Evolutionary conservation across 2,329 filamentous ascomycete species (phyloP).

Genomic region (Fusarium nisikadoi): DNA sequence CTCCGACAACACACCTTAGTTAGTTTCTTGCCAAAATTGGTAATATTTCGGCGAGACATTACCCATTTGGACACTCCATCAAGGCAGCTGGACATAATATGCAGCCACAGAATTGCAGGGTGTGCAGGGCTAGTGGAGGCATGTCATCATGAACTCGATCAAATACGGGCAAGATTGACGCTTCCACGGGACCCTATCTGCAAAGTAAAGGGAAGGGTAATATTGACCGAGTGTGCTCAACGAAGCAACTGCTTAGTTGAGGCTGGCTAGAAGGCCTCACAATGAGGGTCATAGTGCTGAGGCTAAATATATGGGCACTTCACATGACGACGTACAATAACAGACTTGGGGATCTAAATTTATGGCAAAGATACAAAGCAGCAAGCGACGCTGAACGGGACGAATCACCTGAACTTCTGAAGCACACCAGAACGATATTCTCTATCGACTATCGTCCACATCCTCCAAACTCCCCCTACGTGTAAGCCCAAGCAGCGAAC

Average conservation of each 20-base stretch:
- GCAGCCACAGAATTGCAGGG: background rate
- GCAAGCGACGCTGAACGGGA: background rate
- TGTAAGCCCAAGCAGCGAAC: conserved; percentile 54
- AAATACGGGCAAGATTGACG: background rate
- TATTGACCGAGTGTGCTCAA: background rate
- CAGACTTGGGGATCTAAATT: background rate
- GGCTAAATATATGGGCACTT: background rate
- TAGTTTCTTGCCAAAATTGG: background rate
- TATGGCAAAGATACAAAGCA: background rate
- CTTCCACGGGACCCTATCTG: too few species aligned
- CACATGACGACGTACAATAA: background rate
- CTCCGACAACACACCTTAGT: background rate
- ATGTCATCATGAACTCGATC: background rate
- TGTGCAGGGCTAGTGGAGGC: background rate
- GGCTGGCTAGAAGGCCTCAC: background rate
- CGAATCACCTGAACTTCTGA: background rate
- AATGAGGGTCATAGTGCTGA: background rate
- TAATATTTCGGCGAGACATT: conserved; percentile 8
- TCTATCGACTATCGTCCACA: background rate
- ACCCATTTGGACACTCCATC: background rate
- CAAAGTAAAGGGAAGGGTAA: background rate
- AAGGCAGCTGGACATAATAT: background rate
- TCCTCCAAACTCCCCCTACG: conserved; percentile 19
- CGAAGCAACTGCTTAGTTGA: background rate
- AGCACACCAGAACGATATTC: background rate